Conservation (phyloP, 2,329 filamentous ascomycete genomes). For the Onygena corvina region DNA sequence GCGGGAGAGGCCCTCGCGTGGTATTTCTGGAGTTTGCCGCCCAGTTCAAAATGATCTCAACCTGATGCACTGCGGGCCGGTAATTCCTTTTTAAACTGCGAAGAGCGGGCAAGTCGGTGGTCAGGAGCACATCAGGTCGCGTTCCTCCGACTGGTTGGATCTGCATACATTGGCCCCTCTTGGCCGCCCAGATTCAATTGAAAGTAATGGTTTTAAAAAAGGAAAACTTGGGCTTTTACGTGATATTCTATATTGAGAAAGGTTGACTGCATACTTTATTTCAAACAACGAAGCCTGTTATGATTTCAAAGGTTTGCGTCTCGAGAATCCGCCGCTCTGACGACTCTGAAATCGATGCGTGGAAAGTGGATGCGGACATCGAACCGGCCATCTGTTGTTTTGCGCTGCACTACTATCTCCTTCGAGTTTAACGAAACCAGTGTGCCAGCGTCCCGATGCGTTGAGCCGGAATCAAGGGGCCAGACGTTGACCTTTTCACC, state of each 20-base stretch:
- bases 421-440: constrained; percentile 42
- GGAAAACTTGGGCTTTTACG: too few species aligned
- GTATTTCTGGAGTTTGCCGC: background rate
- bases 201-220: background rate
- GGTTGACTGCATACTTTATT: too few species aligned
- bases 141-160: background rate
- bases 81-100: background rate
- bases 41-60: constrained; percentile 2
- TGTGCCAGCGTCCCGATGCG: constrained; percentile 46
- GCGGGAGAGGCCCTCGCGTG: background rate
- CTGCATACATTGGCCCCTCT: background rate
- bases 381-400: constrained; percentile 29
- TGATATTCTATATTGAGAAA: too few species aligned
- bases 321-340: constrained; percentile 6
- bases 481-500: constrained; percentile 48
- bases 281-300: too few species aligned
- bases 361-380: constrained; percentile 50
- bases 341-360: constrained; percentile 32
- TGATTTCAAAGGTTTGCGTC: background rate
- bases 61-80: background rate
- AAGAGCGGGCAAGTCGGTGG: background rate
- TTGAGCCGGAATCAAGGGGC: constrained; percentile 51
- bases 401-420: constrained; percentile 49
- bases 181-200: background rate
- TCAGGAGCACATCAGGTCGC: background rate